Conservation (phyloP, 163 green algal genomes). For the Coccomyxa subellipsoidea region DNA sequence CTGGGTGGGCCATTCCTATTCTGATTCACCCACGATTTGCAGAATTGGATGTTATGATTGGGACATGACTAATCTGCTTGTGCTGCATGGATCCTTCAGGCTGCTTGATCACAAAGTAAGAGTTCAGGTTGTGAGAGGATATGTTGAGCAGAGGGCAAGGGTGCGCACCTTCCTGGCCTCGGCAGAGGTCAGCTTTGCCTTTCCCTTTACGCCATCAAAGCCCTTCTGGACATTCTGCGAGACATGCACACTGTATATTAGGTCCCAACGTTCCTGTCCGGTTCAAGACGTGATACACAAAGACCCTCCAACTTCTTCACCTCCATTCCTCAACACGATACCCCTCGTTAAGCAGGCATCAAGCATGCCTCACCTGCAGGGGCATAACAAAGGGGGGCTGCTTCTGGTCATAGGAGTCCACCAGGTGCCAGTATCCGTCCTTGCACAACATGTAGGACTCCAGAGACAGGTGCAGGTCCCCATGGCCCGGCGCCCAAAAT, state of each 20-base stretch:
- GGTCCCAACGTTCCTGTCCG: no score
- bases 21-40: no score
- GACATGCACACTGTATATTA: neutral
- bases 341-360: no score
- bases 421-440: conserved; percentile 61
- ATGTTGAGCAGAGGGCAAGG: no score
- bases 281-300: neutral
- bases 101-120: no score
- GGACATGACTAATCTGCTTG: no score
- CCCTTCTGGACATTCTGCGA: neutral
- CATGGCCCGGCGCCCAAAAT: conserved; percentile 52
- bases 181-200: conserved; percentile 5
- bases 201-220: neutral
- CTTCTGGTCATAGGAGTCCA: conserved; percentile 48
- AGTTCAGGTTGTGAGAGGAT: no score
- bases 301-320: neutral
- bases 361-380: conserved; percentile 4
- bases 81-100: no score
- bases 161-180: conserved; percentile 1
- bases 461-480: conserved; percentile 50
- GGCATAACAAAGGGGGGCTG: neutral
- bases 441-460: conserved; percentile 62
- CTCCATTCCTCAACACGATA: no score
- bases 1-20: no score
- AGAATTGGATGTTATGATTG: no score